Evolutionary conservation across 345 rosid genomes (phyloP).

Genomic region (Eucalyptus cloeziana): DNA sequence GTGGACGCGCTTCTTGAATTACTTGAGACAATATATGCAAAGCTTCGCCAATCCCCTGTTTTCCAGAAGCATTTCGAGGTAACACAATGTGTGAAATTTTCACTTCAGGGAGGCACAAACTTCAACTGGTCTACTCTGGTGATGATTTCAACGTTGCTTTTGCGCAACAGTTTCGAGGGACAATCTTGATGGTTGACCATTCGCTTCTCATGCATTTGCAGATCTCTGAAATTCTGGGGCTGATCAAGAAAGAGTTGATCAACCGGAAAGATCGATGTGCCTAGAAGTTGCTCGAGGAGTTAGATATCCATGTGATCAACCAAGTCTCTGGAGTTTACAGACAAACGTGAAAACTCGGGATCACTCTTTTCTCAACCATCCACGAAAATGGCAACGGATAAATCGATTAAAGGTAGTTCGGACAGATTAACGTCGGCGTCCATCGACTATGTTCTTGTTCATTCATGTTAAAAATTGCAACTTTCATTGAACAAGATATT

Average conservation of each 20-base stretch:
- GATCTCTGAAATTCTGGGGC: slow-evolving; percentile 37
- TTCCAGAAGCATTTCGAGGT: slow-evolving; percentile 16
- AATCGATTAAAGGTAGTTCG: not conserved
- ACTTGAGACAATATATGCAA: slow-evolving; percentile 38
- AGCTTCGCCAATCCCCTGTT: slow-evolving; percentile 6
- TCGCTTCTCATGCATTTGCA: slow-evolving; percentile 1
- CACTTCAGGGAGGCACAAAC: not conserved
- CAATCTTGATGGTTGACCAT: not conserved
- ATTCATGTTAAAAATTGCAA: not conserved
- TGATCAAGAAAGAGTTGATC: slow-evolving; percentile 39
- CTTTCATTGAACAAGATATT: not conserved
- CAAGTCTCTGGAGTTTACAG: not conserved
- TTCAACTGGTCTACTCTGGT: not conserved
- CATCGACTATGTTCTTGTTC: not conserved
- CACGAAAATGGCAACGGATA: not conserved
- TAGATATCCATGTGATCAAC: not conserved
- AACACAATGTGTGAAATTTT: not conserved
- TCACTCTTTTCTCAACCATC: not conserved
- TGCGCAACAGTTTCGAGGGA: not conserved
- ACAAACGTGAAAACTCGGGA: not conserved
- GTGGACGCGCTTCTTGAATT: slow-evolving; percentile 40
- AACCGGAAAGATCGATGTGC: not conserved
- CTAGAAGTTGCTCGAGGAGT: not conserved
- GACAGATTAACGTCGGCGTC: not conserved
- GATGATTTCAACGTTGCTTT: not conserved